Conservation (phyloP, 805 yeast species). For the Starmera caribaea region DNA sequence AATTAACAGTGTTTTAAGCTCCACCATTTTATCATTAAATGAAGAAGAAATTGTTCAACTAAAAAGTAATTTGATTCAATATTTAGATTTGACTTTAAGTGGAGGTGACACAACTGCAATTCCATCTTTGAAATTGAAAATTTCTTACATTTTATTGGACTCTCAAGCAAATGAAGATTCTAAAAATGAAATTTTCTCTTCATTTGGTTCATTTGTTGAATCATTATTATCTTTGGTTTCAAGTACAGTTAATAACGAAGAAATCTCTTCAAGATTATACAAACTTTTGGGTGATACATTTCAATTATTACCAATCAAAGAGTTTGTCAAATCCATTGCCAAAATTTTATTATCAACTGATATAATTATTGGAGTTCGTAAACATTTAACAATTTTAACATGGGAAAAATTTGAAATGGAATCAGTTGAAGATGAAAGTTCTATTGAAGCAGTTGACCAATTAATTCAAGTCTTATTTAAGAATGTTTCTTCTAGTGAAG, state of each 20-base stretch:
- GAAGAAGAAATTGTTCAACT: slow-evolving; percentile 37
- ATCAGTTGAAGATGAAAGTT: slow-evolving; percentile 37
- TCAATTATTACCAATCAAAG: slow-evolving; percentile 63
- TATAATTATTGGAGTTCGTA: slow-evolving; percentile 39
- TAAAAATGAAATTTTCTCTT: slow-evolving; percentile 4
- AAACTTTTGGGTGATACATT: slow-evolving; percentile 52
- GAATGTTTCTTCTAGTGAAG: slow-evolving; percentile 22
- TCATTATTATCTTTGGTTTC: slow-evolving; percentile 6
- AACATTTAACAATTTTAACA: slow-evolving; percentile 53
- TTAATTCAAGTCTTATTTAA: slow-evolving; percentile 41
- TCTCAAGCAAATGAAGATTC: slow-evolving; percentile 9
- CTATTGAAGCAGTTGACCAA: slow-evolving; percentile 39
- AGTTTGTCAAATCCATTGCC: slow-evolving; percentile 56
- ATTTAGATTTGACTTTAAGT: slow-evolving; percentile 33
- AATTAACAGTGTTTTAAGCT: slow-evolving; percentile 35
- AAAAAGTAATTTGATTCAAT: slow-evolving; percentile 44
- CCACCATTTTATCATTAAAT: slow-evolving; percentile 42
- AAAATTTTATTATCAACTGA: slow-evolving; percentile 22
- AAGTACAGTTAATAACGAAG: slow-evolving; percentile 7
- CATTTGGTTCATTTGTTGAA: slow-evolving; percentile 14
- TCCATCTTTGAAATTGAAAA: slow-evolving; percentile 43
- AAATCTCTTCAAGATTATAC: slow-evolving; percentile 32
- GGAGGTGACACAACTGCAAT: slow-evolving; percentile 28
- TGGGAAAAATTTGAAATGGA: slow-evolving; percentile 65
- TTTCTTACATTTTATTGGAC: slow-evolving; percentile 42